Percentiles rank a stretch among this genome's conserved stretches.
Conservation (phyloP, 1,284 basidiomycete genomes). For the Rhodotorula sp. region DNA sequence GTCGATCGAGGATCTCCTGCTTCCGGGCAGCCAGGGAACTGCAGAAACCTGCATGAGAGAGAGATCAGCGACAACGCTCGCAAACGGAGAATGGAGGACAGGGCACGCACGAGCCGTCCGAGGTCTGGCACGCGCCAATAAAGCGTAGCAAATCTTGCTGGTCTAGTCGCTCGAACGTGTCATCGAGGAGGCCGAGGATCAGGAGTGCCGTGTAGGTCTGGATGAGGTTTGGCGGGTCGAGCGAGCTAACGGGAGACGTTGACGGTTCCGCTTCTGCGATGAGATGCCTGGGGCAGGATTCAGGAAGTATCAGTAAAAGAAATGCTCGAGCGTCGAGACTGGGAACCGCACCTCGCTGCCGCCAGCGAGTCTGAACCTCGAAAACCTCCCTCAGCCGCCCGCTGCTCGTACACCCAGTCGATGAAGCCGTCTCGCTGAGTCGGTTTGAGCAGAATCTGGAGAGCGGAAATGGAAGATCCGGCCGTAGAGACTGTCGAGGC, state of each 20-base stretch:
- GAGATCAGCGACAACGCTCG: neutral
- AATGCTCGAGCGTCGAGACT: too few species aligned
- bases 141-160: constrained; percentile 62
- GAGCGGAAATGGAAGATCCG: constrained; percentile 11
- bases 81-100: neutral
- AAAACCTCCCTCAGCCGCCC: constrained; percentile 39
- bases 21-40: constrained; percentile 59
- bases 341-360: neutral
- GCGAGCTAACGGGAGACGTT: neutral
- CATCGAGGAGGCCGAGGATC: constrained; percentile 74
- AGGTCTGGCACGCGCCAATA: constrained; percentile 66
- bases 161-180: constrained; percentile 69
- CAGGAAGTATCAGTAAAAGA: too few species aligned
- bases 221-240: constrained; percentile 74
- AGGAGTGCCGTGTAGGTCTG: constrained; percentile 87
- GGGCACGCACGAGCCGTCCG: constrained; percentile 70
- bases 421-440: constrained; percentile 23
- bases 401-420: constrained; percentile 44
- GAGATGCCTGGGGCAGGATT: too few species aligned
- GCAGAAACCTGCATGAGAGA: constrained; percentile 63
- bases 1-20: constrained; percentile 76
- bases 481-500: constrained; percentile 15
- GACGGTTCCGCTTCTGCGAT: too few species aligned
- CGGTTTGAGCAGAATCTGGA: constrained; percentile 29
- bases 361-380: constrained; percentile 35